A percentile compares a stretch with the other conserved stretches of the same genome.
phyloP scores from a whole-genome alignment of 2,329 filamentous ascomycete species.

The Aspergillus fijiensis region DNA sequence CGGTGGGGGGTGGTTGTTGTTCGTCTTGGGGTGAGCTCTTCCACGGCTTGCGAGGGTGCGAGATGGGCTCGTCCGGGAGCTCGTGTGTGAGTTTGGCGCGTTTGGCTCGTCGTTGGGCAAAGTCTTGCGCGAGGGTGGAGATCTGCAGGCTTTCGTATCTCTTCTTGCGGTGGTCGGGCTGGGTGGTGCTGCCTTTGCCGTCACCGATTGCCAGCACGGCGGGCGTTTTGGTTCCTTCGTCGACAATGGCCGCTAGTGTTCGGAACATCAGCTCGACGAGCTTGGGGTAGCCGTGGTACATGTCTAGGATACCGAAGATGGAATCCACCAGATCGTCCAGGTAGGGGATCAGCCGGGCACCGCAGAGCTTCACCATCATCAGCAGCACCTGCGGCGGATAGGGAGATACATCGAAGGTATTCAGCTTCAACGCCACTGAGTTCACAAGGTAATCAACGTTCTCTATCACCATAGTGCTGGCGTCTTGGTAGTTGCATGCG shows the following conservation, averaged over 20 bases:
- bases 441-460: conserved; percentile 98
- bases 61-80: conserved; percentile 21
- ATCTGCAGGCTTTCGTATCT: conserved; percentile 33
- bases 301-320: conserved; percentile 89
- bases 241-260: conserved; percentile 77
- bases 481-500: conserved; percentile 71
- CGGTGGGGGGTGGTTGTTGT: conserved; percentile 21
- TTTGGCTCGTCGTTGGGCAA: conserved; percentile 36
- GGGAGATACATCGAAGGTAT: conserved; percentile 87
- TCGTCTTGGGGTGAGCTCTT: conserved; percentile 24
- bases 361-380: conserved; percentile 92
- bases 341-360: conserved; percentile 77
- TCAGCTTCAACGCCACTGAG: conserved; percentile 81
- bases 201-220: conserved; percentile 47
- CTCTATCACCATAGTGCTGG: conserved; percentile 76
- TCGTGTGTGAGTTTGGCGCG: conserved; percentile 24
- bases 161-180: conserved; percentile 30
- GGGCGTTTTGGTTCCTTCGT: conserved; percentile 68
- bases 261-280: conserved; percentile 84
- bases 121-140: conserved; percentile 33
- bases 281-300: conserved; percentile 86
- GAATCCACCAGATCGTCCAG: conserved; percentile 88
- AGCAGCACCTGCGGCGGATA: conserved; percentile 84
- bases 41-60: conserved; percentile 38
- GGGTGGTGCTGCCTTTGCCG: conserved; percentile 23